phyloP scores from a whole-genome alignment of 2,329 filamentous ascomycete species.

The Hypoxylon sp. region DNA sequence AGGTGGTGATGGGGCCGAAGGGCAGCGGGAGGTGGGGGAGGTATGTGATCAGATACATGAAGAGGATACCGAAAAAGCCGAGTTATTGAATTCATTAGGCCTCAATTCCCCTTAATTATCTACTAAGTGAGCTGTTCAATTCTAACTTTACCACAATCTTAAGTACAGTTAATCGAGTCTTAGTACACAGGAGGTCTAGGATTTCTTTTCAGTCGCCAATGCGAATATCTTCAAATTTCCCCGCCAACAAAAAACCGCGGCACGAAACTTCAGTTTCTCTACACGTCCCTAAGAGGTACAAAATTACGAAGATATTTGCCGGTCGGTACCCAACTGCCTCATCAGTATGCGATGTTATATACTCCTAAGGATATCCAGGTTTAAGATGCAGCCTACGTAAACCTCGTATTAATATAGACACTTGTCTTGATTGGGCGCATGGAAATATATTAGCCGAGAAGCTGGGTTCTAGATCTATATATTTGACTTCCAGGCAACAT shows the following conservation, averaged over 20 bases:
- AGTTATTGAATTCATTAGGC: neutral
- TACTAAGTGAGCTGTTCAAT: neutral
- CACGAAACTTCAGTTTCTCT: constrained; percentile 4
- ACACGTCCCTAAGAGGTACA: neutral
- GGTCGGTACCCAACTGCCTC: neutral
- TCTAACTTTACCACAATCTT: neutral
- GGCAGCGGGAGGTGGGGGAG: constrained; percentile 33
- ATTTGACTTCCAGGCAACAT: neutral
- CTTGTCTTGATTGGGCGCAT: constrained; percentile 4
- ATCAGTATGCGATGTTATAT: neutral
- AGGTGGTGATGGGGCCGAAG: constrained; percentile 36
- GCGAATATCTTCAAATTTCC: too few relatives aligned
- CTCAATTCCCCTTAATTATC: neutral
- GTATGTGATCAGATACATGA: constrained; percentile 45
- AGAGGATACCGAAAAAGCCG: constrained; percentile 29
- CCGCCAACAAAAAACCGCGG: too few relatives aligned
- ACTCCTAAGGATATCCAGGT: neutral
- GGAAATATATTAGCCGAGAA: constrained; percentile 32
- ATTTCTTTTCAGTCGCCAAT: too few relatives aligned
- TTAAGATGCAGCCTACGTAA: neutral
- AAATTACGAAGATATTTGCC: neutral
- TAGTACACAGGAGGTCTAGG: too few relatives aligned
- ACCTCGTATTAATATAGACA: constrained; percentile 32
- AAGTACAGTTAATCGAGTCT: too few relatives aligned
- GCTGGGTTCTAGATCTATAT: constrained; percentile 18